Conservation (phyloP, 2,329 filamentous ascomycete species). For the Aspergillus udagawae region DNA sequence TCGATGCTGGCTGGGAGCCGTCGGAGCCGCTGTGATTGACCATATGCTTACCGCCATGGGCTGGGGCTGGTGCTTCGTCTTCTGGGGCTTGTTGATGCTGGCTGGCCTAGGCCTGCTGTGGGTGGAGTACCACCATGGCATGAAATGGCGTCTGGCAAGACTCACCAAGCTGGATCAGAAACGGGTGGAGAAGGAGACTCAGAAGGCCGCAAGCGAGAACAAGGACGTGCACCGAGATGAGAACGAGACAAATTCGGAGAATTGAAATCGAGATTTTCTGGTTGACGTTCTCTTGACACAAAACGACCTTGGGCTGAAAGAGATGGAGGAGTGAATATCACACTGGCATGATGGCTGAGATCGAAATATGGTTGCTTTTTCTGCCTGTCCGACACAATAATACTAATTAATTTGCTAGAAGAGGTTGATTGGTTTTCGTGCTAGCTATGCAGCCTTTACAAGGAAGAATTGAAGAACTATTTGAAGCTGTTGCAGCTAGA, state of each 20-base stretch:
- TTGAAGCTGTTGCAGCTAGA: background rate
- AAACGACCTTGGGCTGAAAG: background rate
- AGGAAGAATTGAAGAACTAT: background rate
- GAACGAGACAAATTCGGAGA: background rate
- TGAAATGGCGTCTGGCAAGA: conserved; percentile 13
- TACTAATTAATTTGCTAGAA: background rate
- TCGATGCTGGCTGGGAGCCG: conserved; percentile 27
- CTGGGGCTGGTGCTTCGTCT: conserved; percentile 26
- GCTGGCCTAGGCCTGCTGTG: conserved; percentile 14
- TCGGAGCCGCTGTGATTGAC: conserved; percentile 22
- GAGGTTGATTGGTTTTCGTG: background rate
- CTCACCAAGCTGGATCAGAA: conserved; percentile 4
- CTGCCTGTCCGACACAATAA: background rate
- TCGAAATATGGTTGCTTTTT: background rate
- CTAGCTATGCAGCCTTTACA: background rate
- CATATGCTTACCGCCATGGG: conserved; percentile 24
- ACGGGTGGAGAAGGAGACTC: conserved; percentile 8
- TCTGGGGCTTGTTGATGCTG: conserved; percentile 18
- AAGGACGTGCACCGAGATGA: conserved; percentile 2
- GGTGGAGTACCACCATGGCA: conserved; percentile 14
- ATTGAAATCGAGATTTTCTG: background rate
- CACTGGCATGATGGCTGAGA: no score
- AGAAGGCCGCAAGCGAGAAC: conserved; percentile 6
- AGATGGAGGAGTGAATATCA: background rate
- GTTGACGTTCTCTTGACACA: background rate